phyloP scores from a whole-genome alignment of 768 basidiomycete genomes.

The Imleria badia region DNA sequence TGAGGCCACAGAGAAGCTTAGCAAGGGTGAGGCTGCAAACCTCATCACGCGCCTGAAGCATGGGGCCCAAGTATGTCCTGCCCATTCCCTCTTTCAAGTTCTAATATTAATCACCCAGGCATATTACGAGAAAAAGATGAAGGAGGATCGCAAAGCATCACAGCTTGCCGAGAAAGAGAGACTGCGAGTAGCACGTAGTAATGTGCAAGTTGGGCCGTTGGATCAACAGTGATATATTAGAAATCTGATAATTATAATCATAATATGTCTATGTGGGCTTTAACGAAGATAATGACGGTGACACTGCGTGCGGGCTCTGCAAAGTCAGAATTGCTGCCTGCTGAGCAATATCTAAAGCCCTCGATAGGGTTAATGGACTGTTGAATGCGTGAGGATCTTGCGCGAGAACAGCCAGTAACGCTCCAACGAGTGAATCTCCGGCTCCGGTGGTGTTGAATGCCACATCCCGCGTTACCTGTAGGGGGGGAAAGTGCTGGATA shows the following conservation, averaged over 20 bases:
- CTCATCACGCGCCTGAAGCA: constrained; percentile 77
- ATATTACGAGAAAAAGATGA: constrained; percentile 55
- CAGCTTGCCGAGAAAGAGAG: constrained; percentile 47
- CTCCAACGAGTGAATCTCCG: constrained; percentile 88
- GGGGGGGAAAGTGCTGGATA: constrained; percentile 72
- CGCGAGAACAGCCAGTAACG: constrained; percentile 67
- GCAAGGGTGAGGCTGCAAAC: constrained; percentile 77
- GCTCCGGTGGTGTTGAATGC: constrained; percentile 84
- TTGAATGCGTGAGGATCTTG: constrained; percentile 44
- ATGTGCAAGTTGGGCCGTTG: constrained; percentile 63
- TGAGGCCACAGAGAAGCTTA: constrained; percentile 45
- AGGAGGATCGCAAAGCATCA: constrained; percentile 37
- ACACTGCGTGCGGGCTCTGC: constrained; percentile 59
- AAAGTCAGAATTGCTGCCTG: constrained; percentile 62
- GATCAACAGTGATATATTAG: constrained; percentile 11
- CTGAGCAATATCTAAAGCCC: constrained; percentile 57
- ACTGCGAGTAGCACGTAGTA: constrained; percentile 48
- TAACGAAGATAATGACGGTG: constrained; percentile 52
- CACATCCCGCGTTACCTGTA: constrained; percentile 35
- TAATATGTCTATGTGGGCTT: not conserved
- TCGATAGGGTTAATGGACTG: constrained; percentile 43
- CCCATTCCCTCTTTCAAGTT: not conserved
- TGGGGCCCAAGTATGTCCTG: constrained; percentile 59
- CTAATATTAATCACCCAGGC: constrained; percentile 35
- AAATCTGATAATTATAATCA: not conserved